phyloP scores from a whole-genome alignment of 2,329 filamentous ascomycete species.

The Cladosporium austrohemisphaericum region DNA sequence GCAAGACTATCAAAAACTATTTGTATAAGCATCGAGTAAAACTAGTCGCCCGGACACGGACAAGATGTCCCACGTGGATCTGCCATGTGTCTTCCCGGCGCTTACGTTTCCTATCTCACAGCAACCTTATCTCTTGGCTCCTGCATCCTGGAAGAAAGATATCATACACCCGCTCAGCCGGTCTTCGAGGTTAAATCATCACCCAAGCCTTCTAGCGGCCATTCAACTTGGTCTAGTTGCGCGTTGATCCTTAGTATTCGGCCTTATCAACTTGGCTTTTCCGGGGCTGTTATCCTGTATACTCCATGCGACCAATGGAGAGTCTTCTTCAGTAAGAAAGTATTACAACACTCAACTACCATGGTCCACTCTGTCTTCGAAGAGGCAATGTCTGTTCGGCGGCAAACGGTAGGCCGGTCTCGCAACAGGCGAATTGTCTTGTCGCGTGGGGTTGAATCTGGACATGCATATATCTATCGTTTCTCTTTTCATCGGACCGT shows the following conservation, averaged over 20 bases:
- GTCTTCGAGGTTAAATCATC: background rate
- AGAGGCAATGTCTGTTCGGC: background rate
- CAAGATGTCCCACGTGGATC: background rate
- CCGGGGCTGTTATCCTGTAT: background rate
- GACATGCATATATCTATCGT: conserved; percentile 4
- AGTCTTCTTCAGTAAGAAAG: background rate
- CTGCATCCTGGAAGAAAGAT: background rate
- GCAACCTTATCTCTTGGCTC: conserved; percentile 10
- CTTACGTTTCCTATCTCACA: conserved; percentile 11
- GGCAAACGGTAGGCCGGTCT: background rate
- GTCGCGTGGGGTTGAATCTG: background rate
- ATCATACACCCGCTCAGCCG: background rate
- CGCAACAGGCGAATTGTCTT: background rate
- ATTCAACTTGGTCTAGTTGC: background rate
- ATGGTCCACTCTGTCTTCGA: too few relatives aligned
- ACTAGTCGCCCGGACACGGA: background rate
- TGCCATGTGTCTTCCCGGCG: background rate
- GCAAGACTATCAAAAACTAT: background rate
- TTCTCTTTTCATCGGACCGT: too few relatives aligned
- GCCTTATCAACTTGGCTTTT: conserved; percentile 10
- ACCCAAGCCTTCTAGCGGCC: background rate
- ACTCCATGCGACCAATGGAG: background rate
- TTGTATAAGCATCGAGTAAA: conserved; percentile 11
- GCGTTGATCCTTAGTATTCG: background rate
- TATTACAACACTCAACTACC: background rate